Evolutionary conservation across 2,329 filamentous ascomycete genomes (phyloP).

Genomic region (Ophiosphaerella korrae): DNA sequence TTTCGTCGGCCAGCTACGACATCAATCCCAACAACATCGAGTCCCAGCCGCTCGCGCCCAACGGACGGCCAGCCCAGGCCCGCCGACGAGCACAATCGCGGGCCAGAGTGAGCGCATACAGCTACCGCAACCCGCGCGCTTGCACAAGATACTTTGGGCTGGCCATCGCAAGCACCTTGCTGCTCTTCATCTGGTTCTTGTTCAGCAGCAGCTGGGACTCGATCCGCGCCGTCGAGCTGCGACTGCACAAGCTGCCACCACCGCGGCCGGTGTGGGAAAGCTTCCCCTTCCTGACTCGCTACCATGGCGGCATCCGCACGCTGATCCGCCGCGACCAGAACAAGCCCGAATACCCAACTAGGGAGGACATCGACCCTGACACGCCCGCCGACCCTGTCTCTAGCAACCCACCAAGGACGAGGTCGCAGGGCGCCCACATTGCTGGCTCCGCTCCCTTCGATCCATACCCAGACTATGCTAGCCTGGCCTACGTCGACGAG

Average conservation of each 20-base stretch:
- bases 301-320: slow-evolving; percentile 84
- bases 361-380: slow-evolving; percentile 55
- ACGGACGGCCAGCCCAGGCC: slow-evolving; percentile 13
- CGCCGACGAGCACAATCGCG: slow-evolving; percentile 28
- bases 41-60: slow-evolving; percentile 24
- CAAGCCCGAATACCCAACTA: slow-evolving; percentile 79
- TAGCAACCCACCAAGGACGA: slow-evolving; percentile 37
- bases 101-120: slow-evolving; percentile 42
- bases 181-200: slow-evolving; percentile 78
- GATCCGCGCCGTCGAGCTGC: slow-evolving; percentile 64
- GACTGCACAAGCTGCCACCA: slow-evolving; percentile 63
- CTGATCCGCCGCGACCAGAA: slow-evolving; percentile 71
- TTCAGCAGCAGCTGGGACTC: slow-evolving; percentile 75
- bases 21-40: slow-evolving; percentile 37
- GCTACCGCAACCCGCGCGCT: slow-evolving; percentile 71
- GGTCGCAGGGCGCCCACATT: slow-evolving; percentile 33
- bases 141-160: slow-evolving; percentile 80
- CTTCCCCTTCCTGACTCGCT: slow-evolving; percentile 83
- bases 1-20: slow-evolving; percentile 40
- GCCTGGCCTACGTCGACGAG: slow-evolving; percentile 60
- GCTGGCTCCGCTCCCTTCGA: slow-evolving; percentile 57
- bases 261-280: slow-evolving; percentile 81
- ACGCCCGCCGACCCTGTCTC: slow-evolving; percentile 30
- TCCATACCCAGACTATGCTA: slow-evolving; percentile 70
- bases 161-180: slow-evolving; percentile 68